Evolutionary conservation across 1,139 yeast genomes (phyloP).

Genomic region (Pichia cactophila): DNA sequence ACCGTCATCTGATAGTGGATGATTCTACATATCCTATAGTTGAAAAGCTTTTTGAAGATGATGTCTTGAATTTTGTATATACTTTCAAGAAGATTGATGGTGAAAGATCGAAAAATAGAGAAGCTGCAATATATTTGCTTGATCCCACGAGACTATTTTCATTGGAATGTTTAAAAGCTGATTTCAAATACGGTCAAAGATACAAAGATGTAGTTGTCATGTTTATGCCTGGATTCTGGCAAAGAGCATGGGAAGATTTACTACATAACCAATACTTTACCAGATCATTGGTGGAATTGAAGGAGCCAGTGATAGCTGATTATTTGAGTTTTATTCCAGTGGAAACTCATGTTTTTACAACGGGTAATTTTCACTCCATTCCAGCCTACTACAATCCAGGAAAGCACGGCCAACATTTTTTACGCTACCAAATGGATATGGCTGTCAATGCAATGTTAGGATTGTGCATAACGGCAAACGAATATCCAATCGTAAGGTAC

Average conservation of each 20-base stretch:
- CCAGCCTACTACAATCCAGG: slow-evolving; percentile 74
- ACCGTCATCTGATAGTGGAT: slow-evolving; percentile 38
- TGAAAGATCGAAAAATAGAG: slow-evolving; percentile 44
- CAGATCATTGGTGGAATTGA: slow-evolving; percentile 13
- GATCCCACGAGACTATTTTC: slow-evolving; percentile 44
- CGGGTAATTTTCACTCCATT: slow-evolving; percentile 42
- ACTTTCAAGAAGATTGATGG: slow-evolving; percentile 49
- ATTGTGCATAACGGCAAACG: slow-evolving; percentile 73
- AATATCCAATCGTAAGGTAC: slow-evolving; percentile 79
- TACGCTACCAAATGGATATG: slow-evolving; percentile 47
- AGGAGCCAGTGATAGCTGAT: slow-evolving; percentile 17
- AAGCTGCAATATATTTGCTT: slow-evolving; percentile 46
- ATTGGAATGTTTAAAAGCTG: slow-evolving; percentile 52
- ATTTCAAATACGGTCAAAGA: slow-evolving; percentile 47
- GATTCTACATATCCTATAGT: slow-evolving; percentile 32
- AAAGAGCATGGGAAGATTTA: slow-evolving; percentile 21
- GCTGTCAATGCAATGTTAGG: slow-evolving; percentile 63
- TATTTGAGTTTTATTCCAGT: slow-evolving; percentile 25
- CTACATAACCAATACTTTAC: slow-evolving; percentile 15
- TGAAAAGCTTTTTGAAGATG: slow-evolving; percentile 30
- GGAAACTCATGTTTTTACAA: slow-evolving; percentile 24
- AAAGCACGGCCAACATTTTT: slow-evolving; percentile 53
- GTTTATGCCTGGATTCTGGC: slow-evolving; percentile 47
- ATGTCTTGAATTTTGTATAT: slow-evolving; percentile 33
- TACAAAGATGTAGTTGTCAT: slow-evolving; percentile 50